phyloP scores from a whole-genome alignment of 306 rosid genomes.

The Comarum palustre region DNA sequence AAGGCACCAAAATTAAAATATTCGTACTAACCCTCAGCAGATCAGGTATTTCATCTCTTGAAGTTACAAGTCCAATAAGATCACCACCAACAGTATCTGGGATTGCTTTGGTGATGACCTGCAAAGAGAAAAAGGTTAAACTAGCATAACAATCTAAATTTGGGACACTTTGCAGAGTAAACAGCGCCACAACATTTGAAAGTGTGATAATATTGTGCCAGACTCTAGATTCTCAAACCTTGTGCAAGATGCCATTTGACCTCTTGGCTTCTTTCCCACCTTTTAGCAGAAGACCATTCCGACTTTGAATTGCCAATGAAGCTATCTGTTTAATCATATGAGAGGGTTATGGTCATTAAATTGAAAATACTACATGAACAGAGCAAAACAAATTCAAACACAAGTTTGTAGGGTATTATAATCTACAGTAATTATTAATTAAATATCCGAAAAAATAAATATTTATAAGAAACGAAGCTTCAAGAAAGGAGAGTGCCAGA shows the following conservation, averaged over 20 bases:
- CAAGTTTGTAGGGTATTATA: background rate
- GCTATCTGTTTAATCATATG: slow-evolving; percentile 59
- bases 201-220: background rate
- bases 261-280: slow-evolving; percentile 89
- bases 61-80: slow-evolving; percentile 82
- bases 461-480: too few relatives aligned
- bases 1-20: slow-evolving; percentile 10
- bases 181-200: slow-evolving; percentile 1
- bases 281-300: slow-evolving; percentile 88
- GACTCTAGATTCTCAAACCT: slow-evolving; percentile 48
- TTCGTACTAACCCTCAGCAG: slow-evolving; percentile 64
- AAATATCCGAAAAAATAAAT: too few relatives aligned
- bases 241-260: slow-evolving; percentile 71
- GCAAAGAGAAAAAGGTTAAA: slow-evolving; percentile 13
- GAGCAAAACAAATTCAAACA: background rate
- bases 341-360: slow-evolving; percentile 12
- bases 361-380: slow-evolving; percentile 7
- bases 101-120: slow-evolving; percentile 76
- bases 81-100: slow-evolving; percentile 61
- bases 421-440: too few relatives aligned
- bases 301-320: slow-evolving; percentile 81
- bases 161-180: background rate
- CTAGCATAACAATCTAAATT: background rate
- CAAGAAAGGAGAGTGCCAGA: too few relatives aligned
- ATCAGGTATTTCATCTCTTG: slow-evolving; percentile 87